Conservation (phyloP, 2,329 filamentous ascomycete genomes). For the Rutstroemia sp. region DNA sequence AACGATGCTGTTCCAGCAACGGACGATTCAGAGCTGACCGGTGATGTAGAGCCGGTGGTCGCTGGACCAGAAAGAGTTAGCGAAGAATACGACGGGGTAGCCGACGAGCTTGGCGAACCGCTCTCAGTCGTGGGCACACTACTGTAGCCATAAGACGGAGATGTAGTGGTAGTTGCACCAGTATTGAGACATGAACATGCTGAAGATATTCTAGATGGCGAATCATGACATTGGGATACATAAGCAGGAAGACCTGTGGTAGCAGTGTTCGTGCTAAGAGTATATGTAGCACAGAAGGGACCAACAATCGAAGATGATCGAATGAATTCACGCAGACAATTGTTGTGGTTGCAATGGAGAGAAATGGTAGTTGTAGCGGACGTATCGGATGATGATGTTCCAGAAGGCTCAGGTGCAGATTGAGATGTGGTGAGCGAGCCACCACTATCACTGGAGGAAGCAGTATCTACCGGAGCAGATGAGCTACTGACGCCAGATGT, state of each 20-base stretch:
- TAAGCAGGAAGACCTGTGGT: constrained; percentile 18
- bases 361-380: constrained; percentile 3
- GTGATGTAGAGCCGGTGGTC: background rate
- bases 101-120: background rate
- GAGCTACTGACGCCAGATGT: background rate
- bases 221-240: constrained; percentile 18
- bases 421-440: background rate
- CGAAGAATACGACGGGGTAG: constrained; percentile 1
- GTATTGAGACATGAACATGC: constrained; percentile 21
- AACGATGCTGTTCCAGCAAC: background rate
- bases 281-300: constrained; percentile 23
- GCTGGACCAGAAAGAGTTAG: background rate
- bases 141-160: background rate
- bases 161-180: background rate
- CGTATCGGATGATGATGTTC: background rate
- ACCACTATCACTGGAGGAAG: background rate
- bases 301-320: constrained; percentile 12
- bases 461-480: background rate
- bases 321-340: constrained; percentile 22
- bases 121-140: background rate
- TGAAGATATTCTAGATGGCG: constrained; percentile 19
- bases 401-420: background rate
- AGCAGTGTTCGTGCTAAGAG: constrained; percentile 14
- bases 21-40: constrained; percentile 2
- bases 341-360: constrained; percentile 19